Conservation (phyloP, 2,329 filamentous ascomycete species). For the Aureobasidium sp. region DNA sequence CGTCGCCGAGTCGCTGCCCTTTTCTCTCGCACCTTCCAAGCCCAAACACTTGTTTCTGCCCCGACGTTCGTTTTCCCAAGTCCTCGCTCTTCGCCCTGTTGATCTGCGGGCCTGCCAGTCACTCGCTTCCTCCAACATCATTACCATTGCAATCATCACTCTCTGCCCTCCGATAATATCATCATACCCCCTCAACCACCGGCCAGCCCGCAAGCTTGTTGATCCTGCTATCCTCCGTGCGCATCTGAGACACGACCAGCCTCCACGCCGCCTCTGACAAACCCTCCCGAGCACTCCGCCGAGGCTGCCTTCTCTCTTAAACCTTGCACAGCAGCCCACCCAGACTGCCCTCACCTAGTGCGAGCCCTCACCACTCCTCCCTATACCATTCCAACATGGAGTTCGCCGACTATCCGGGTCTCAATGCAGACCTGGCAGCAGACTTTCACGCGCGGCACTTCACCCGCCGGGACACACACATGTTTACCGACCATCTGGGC, state of each 20-base stretch:
- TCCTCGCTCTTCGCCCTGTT: neutral
- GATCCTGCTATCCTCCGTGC: conserved; percentile 10
- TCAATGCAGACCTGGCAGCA: conserved; percentile 18
- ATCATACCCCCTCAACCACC: conserved; percentile 9
- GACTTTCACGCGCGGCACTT: conserved; percentile 19
- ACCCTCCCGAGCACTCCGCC: conserved; percentile 5
- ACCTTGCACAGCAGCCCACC: conserved; percentile 2
- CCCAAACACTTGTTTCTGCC: conserved; percentile 13
- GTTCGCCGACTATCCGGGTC: conserved; percentile 18
- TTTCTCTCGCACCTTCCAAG: conserved; percentile 12
- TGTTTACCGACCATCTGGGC: conserved; percentile 3
- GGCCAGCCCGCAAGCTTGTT: conserved; percentile 12
- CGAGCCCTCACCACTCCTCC: neutral
- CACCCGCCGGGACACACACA: conserved; percentile 16
- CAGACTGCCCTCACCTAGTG: neutral
- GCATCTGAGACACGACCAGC: conserved; percentile 12
- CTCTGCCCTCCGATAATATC: neutral
- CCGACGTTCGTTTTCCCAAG: conserved; percentile 8
- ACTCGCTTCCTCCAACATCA: conserved; percentile 8
- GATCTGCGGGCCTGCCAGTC: conserved; percentile 9
- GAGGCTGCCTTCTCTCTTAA: conserved; percentile 9
- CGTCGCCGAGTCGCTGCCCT: conserved; percentile 11
- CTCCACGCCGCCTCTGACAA: neutral
- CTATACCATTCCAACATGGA: conserved; percentile 16
- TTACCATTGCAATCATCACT: conserved; percentile 1